Conservation (phyloP, 345 rosid species). For the Pseudoturritis turrita region DNA sequence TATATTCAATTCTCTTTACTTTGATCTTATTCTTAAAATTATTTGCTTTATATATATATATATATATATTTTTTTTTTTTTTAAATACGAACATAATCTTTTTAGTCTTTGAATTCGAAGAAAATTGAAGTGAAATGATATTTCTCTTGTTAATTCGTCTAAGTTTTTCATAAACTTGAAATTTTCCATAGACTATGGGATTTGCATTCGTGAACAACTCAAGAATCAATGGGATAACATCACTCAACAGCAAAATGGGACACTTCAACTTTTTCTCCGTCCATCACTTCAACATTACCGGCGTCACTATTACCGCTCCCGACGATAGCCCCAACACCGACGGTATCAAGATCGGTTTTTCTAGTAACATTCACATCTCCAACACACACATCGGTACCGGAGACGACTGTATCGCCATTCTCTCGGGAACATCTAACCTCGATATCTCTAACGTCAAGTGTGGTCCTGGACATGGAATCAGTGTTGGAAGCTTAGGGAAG, state of each 20-base stretch:
- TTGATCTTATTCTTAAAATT: too few relatives aligned
- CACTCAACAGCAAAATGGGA: conserved; percentile 29
- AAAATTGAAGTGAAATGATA: too few relatives aligned
- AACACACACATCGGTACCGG: conserved; percentile 22
- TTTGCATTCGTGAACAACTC: conserved; percentile 28
- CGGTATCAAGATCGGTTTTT: conserved; percentile 27
- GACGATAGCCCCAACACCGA: conserved; percentile 28
- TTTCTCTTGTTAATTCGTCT: too few relatives aligned
- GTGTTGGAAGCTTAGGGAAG: conserved; percentile 29
- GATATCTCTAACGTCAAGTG: conserved; percentile 22
- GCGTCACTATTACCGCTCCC: conserved; percentile 19
- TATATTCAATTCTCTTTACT: too few relatives aligned
- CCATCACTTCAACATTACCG: conserved; percentile 18
- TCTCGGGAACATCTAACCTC: conserved; percentile 17
- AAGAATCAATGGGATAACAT: conserved; percentile 22
- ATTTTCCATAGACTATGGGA: background rate
- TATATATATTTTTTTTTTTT: too few relatives aligned
- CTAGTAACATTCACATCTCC: conserved; percentile 14
- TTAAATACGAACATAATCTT: too few relatives aligned
- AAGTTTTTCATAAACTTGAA: background rate
- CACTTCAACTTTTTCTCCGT: conserved; percentile 21
- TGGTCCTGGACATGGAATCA: conserved; percentile 30
- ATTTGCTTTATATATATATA: too few relatives aligned
- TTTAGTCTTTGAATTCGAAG: too few relatives aligned
- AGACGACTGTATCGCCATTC: conserved; percentile 30